Evolutionary conservation across 306 rosid species (phyloP).

Genomic region (Psophocarpus tetragonolobus): DNA sequence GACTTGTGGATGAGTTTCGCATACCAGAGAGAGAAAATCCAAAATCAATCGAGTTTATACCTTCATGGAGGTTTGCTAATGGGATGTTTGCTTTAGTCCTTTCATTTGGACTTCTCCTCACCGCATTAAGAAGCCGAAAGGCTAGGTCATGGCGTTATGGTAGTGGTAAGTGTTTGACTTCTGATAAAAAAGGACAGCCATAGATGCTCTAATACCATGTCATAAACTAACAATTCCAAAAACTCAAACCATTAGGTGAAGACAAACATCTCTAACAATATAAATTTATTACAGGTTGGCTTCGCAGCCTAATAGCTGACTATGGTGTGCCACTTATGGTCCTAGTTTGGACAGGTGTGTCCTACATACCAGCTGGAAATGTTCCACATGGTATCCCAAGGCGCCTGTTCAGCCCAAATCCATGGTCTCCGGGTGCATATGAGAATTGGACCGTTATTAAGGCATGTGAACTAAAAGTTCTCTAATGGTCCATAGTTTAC

Average conservation of each 20-base stretch:
- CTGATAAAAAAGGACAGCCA: neutral
- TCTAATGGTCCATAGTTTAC: neutral
- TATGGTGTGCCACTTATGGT: conserved; percentile 99
- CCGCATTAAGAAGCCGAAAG: conserved; percentile 85
- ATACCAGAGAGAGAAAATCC: conserved; percentile 64
- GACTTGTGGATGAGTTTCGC: conserved; percentile 88
- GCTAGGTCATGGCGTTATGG: conserved; percentile 99
- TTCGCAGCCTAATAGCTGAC: conserved; percentile 89
- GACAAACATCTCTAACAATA: neutral
- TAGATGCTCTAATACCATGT: neutral
- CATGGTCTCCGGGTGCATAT: conserved; percentile 99
- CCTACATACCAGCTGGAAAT: conserved; percentile 73
- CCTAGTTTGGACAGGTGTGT: conserved; percentile 86
- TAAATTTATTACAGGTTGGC: conserved; percentile 60
- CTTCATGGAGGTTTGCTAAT: conserved; percentile 95
- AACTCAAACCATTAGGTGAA: neutral
- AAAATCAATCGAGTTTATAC: conserved; percentile 48
- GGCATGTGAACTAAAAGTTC: conserved; percentile 49
- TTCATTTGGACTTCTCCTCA: conserved; percentile 93
- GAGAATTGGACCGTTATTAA: conserved; percentile 93
- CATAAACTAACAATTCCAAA: neutral
- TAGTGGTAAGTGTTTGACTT: conserved; percentile 53
- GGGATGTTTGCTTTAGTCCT: conserved; percentile 99
- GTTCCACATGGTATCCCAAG: conserved; percentile 91
- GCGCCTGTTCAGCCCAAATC: conserved; percentile 96